phyloP scores from a whole-genome alignment of 495 filamentous ascomycete species.

The Lentithecium fluviatile region DNA sequence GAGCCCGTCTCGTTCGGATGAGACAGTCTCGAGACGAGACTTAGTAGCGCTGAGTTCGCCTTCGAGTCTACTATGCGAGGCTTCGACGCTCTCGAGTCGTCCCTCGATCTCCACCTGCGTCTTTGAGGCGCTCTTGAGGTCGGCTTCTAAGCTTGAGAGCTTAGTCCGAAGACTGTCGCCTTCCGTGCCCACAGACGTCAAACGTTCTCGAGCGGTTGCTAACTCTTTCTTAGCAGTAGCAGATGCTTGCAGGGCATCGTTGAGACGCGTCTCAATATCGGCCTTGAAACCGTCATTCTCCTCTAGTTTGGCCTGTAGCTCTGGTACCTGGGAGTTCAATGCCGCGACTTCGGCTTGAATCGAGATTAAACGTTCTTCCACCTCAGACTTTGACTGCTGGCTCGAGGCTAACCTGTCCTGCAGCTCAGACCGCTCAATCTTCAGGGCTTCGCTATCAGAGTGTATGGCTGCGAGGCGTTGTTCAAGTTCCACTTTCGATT shows the following conservation, averaged over 20 bases:
- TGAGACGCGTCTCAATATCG: background rate
- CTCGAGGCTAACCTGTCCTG: background rate
- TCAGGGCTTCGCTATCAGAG: background rate
- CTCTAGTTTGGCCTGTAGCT: background rate
- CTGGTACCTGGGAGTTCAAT: background rate
- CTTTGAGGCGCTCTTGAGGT: background rate
- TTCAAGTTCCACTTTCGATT: constrained; percentile 6
- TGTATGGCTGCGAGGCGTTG: background rate
- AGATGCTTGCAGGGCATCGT: background rate
- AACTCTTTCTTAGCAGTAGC: background rate
- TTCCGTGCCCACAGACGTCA: background rate
- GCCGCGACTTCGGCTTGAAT: background rate
- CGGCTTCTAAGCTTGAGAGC: background rate
- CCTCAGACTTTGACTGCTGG: background rate
- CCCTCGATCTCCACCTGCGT: constrained; percentile 5
- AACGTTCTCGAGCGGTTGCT: background rate
- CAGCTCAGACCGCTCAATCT: background rate
- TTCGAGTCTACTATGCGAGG: constrained; percentile 4
- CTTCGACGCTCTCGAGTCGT: background rate
- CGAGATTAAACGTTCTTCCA: background rate
- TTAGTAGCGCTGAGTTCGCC: background rate
- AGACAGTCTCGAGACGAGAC: background rate
- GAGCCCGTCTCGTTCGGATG: constrained; percentile 2
- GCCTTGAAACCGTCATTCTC: background rate
- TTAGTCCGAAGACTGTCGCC: background rate